Evolutionary conservation across 495 filamentous ascomycete species (phyloP), one percentile per base, ranked within the genome.

Genomic region (Thermothielavioides terrestris): DNA sequence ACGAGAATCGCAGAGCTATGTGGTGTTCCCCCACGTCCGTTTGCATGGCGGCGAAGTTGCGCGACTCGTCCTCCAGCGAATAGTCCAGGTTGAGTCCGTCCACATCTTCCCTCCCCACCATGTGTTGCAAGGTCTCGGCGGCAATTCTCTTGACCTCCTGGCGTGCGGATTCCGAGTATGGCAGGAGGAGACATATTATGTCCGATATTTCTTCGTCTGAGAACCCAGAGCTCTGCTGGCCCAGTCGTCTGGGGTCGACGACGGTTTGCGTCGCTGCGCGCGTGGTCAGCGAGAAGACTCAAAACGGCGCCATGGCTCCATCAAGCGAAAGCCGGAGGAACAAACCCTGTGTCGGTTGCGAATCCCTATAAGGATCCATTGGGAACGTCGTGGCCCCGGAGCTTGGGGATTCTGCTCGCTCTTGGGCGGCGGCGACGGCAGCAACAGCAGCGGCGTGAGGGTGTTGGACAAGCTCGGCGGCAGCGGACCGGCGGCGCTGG

Each of bases 151-250:
- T 65, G 12, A 95, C 82, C 40, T 86, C 83, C 46, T 71, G 66
- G 56, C 80, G 80, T 2, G 92, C 89, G 6, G 77, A 72, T 32
- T 77, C 74, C 0, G 89, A 86, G 42, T 77, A 78, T 2, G 92
- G 91, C 50, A 92, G 81, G 4, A 98, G 77, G 39, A 95, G 83
- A 67, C 88, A 94, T 42, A 96, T 78, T 52, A 96, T 86, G 56
- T 95, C 91, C 25, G 86, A 74, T 25, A 89, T 75, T 57, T 95
- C 90, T 51, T 88, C 70, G 35, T 88, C 85, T 41, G 76, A 82
- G 11, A 92, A 77, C 22, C 84, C 86, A 18, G 89, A 91, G 54
- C 80, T 83, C 58, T 85, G 81, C 53, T 82, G 70, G 14, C 88
- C 88, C 46, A 82, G 63, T 17, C 88, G 80, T 38, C 88, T 79